Evolutionary conservation across 345 rosid species (phyloP), one percentile per base, ranked within the genome.

Genomic region (Murraya paniculata): DNA sequence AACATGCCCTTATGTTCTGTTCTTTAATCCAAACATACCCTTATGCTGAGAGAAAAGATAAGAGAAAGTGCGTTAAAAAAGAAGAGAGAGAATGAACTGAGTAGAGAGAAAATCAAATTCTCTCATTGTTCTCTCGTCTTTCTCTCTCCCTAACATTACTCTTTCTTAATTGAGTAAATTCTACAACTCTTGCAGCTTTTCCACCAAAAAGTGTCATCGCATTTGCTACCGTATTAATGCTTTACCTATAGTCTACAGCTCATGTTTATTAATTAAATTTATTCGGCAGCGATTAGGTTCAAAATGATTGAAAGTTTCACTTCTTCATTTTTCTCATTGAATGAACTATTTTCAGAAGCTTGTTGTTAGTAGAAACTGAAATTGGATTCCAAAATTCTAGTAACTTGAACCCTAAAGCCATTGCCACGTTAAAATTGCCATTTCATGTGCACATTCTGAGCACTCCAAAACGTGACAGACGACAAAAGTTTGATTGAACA

Each of bases 141-240:
- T n/a, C n/a, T n/a, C n/a, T n/a, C n/a, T n/a, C n/a, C n/a, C n/a
- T n/a, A n/a, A n/a, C n/a, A n/a, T n/a, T n/a, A n/a, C n/a, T n/a
- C 64, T 66, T 22, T 24, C 68, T 18, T 24, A 45, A 33, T 64
- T 62, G 50, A 13, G 50, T 45, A 57, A 81, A 19, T 64, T 64
- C 61, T 6, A 75, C 68, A 66, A 30, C 77, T 10, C 8, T 45
- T 71, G 76, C 85, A 80, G 83, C 87, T 79, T 83, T 81, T 74
- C 68, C 72, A 60, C 62, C 68, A 10, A 60, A 61, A 64, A 79
- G 57, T 57, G 48, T 41, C 66, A 13, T 64, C 5, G 33, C 27
- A 70, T 70, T 53, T 53, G 65, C n/a, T 65, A 24, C 35, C 30
- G 64, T n/a, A 60, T 60, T 60, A 60, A 59, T 59, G 57, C 0